phyloP scores from a whole-genome alignment of 2,329 filamentous ascomycete genomes.

The Verruconis gallopava region DNA sequence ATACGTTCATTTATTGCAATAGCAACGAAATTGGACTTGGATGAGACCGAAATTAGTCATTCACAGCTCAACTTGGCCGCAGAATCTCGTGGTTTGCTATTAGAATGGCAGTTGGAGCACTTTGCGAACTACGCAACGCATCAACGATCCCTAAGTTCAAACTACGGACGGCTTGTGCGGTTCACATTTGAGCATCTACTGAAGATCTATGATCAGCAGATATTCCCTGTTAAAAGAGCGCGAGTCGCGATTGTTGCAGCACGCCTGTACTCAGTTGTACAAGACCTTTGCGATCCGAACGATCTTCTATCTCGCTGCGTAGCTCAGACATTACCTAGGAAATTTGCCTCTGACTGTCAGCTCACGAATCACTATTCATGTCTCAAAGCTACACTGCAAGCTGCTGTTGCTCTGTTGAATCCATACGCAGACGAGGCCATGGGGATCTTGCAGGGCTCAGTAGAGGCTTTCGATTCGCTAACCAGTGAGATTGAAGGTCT shows the following conservation, averaged over 20 bases:
- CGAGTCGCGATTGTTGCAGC: slow-evolving; percentile 18
- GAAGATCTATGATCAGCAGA: slow-evolving; percentile 17
- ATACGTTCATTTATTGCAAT: background rate
- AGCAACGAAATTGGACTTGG: background rate
- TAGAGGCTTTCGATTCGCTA: background rate
- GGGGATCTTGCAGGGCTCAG: background rate
- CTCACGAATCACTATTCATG: slow-evolving; percentile 25
- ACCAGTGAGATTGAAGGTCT: no score
- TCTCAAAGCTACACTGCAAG: background rate
- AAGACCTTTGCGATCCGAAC: slow-evolving; percentile 19
- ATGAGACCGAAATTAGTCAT: background rate
- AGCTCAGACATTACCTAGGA: slow-evolving; percentile 14
- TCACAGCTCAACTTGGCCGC: slow-evolving; percentile 13
- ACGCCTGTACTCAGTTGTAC: slow-evolving; percentile 13
- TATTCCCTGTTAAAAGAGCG: slow-evolving; percentile 22
- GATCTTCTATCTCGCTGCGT: slow-evolving; percentile 43
- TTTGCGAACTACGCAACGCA: slow-evolving; percentile 21
- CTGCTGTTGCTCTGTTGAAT: background rate
- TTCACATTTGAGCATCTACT: slow-evolving; percentile 16
- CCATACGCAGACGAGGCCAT: background rate
- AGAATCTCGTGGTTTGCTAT: slow-evolving; percentile 23
- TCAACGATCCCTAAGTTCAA: slow-evolving; percentile 9
- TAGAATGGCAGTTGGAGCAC: slow-evolving; percentile 30
- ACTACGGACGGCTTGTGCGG: background rate
- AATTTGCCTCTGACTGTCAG: slow-evolving; percentile 28